These are phyloP conservation scores for Aspergillus steynii DNA, from an alignment of 495 filamentous ascomycete species.

Conservation along the genomic window DNA sequence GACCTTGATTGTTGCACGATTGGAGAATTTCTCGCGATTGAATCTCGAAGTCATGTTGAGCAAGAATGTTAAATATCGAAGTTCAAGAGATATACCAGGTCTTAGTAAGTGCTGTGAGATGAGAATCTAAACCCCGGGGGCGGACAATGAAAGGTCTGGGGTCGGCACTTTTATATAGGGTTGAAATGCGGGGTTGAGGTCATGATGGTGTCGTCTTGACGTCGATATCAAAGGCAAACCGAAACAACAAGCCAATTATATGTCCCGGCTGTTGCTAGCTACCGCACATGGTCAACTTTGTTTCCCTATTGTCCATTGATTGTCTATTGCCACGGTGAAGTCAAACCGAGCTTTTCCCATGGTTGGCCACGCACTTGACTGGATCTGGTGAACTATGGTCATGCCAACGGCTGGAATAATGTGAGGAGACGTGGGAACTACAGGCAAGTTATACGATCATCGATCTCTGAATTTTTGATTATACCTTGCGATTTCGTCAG, in stretches of 20 bases:
- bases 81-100: background rate
- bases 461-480: too few relatives aligned
- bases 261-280: background rate
- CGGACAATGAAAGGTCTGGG: background rate
- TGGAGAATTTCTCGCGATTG: constrained; percentile 66
- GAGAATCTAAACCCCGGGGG: background rate
- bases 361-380: background rate
- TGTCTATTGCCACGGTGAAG: background rate
- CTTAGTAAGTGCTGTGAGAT: constrained; percentile 3
- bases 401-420: background rate
- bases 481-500: too few relatives aligned
- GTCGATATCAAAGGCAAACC: background rate
- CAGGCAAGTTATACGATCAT: too few relatives aligned
- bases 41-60: constrained; percentile 29
- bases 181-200: constrained; percentile 8
- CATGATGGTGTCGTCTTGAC: constrained; percentile 16
- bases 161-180: constrained; percentile 3
- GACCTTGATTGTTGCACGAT: constrained; percentile 60
- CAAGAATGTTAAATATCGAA: too few relatives aligned
- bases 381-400: background rate
- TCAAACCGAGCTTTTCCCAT: background rate
- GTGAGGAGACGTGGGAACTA: too few relatives aligned
- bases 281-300: background rate
- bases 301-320: background rate
- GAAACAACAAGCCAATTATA: background rate